Percentiles rank a stretch among this genome's conserved stretches.
These are phyloP conservation scores for Pichia norvegensis DNA, from an alignment of 1,139 yeast genomes.

Conservation along the genomic window DNA sequence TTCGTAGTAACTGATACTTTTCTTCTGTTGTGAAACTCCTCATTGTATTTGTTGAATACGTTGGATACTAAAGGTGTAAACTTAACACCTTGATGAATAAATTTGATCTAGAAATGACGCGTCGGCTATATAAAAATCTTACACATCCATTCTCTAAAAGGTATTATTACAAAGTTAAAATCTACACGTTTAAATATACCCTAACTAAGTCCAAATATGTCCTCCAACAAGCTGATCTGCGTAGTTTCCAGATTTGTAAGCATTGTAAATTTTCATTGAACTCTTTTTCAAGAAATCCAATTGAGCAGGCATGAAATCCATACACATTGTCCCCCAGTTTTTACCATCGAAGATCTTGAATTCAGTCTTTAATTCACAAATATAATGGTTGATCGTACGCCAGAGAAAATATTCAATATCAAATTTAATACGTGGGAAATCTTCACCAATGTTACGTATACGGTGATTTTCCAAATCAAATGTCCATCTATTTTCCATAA, in stretches of 20 bases:
- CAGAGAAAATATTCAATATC: slow-evolving; percentile 25
- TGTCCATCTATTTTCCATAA: slow-evolving; percentile 18
- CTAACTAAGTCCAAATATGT: slow-evolving; percentile 7
- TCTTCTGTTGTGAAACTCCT: background rate
- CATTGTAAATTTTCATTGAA: slow-evolving; percentile 9
- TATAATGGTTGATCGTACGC: slow-evolving; percentile 17
- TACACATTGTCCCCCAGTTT: slow-evolving; percentile 11
- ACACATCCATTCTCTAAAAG: too few relatives aligned
- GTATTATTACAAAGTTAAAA: background rate
- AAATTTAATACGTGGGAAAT: slow-evolving; percentile 20
- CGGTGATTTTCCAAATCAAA: slow-evolving; percentile 15
- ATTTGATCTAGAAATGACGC: too few relatives aligned
- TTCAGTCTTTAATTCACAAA: slow-evolving; percentile 13
- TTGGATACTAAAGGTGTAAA: too few relatives aligned
- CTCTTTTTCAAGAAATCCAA: slow-evolving; percentile 12
- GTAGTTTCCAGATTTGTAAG: slow-evolving; percentile 6
- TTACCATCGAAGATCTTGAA: slow-evolving; percentile 11
- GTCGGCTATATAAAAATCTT: too few relatives aligned
- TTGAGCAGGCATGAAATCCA: slow-evolving; percentile 12
- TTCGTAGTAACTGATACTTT: background rate
- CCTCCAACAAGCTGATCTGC: slow-evolving; percentile 14
- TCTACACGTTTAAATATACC: background rate
- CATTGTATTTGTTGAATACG: background rate
- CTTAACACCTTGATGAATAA: too few relatives aligned
- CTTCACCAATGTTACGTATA: slow-evolving; percentile 23